Evolutionary conservation across 805 yeast species (phyloP), one percentile per base, ranked within the genome.

Genomic region (Saccharomyces cerevisiae): DNA sequence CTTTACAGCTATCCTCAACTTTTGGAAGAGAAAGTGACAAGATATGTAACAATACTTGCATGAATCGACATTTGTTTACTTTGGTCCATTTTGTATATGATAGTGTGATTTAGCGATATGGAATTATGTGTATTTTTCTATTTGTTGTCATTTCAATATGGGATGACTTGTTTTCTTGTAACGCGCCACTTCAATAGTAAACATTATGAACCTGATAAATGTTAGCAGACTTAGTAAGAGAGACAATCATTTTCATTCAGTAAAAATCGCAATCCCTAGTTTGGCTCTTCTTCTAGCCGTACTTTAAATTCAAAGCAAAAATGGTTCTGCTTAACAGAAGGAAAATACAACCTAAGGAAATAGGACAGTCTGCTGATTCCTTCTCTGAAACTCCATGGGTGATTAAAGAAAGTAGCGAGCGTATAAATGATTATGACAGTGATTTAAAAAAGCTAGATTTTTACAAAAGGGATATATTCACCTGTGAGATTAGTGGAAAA

Each of bases 401-500:
- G 59, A 89, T 92, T 51, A 81, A 85, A 10, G 82, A 82, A 59
- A 92, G 97, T 0, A 84, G 83, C 51, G 98, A 92, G 73, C 91
- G 94, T 88, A 91, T 89, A 68, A 62, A 75, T n/a, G 73, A 73
- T 8, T 92, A 92, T 69, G 87, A 84, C 51, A 89, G 82, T 6
- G 92, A 89, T 61, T 72, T 89, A 49, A 70, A 71, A 26, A 71
- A 90, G 51, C 70, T 85, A 75, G 87, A 84, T 63, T 85, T 84
- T 67, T 87, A 86, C 67, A 76, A 76, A 56, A 75, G 79, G 49
- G 80, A 81, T 58, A 84, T 86, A 66, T 92, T 92, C 71, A 91
- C 89, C 9, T 90, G 97, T 72, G 97, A 92, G 70, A 83, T 91
- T 49, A 87, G 97, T 0, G 97, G 97, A 6, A 88, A 87, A 65